Base-by-base conservation (phyloP, 441 rosid species). In the Euphorbia schlechtendalii region DNA sequence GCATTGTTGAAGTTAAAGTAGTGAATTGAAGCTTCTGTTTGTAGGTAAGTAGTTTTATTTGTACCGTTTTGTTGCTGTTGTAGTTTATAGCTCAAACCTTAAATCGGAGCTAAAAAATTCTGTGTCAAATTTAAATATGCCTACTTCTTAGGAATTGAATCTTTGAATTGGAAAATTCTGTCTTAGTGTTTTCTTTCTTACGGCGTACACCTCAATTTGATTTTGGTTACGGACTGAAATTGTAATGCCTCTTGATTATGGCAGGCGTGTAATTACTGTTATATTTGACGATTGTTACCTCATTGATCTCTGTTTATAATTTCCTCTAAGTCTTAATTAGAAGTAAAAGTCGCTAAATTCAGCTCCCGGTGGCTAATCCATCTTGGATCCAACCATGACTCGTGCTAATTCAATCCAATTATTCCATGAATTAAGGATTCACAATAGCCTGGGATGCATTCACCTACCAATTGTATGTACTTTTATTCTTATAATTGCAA, bases 351-450 rank as follows among this genome's bases (percentile, higher is more conserved):
- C n/a, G 55, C 64, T 60, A 66, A 62, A 63, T 66, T 73, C 68
- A 62, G 64, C 34, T 36, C 62, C 69, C 55, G 53, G 71, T 58
- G 20, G 81, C 52, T 30, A 69, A 73, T 58, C 53, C 71, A 60
- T 17, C 43, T 55, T 34, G 30, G 58, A 64, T 69, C 60, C 69
- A 67, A 76, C 67, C 59, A 90, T 90, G 95, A 79, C 78, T 49
- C 72, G 71, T 61, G 69, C 77, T 54, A 76, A 78, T 62, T 81
- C 84, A 28, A 53, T 84, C 76, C 86, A 77, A 68, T 68, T 83
- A 66, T 77, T 92, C 61, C 83, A 64, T 43, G 87, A 87, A 74
- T 71, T 77, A 38, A 77, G 77, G 74, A 48, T 86, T 71, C 78
- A 27, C 30, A 4, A 27, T 27, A 27, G 30, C 30, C 30, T 71